Conservation (phyloP, 2,329 filamentous ascomycete genomes). For the Hypoxylon rubiginosum region DNA sequence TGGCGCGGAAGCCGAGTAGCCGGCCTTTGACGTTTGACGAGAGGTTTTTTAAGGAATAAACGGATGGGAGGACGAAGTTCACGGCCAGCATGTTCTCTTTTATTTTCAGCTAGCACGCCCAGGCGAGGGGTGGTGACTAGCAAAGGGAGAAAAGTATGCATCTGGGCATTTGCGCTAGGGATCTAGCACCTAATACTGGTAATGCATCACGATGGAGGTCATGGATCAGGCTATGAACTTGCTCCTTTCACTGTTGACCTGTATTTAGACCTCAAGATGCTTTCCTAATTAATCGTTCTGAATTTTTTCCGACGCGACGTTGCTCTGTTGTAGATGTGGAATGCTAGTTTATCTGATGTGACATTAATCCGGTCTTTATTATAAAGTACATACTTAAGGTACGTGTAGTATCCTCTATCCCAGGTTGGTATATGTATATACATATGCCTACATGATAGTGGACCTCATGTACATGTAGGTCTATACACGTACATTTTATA, state of each 20-base stretch:
- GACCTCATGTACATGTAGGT: no score
- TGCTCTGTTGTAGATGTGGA: background rate
- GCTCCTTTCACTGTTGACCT: slow-evolving; percentile 48
- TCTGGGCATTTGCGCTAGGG: slow-evolving; percentile 51
- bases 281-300: slow-evolving; percentile 48
- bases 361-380: no score
- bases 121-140: slow-evolving; percentile 36
- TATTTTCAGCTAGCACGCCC: slow-evolving; percentile 42
- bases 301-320: slow-evolving; percentile 19
- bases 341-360: background rate
- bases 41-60: slow-evolving; percentile 48
- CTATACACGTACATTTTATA: no score
- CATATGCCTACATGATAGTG: no score
- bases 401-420: no score
- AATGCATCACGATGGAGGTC: slow-evolving; percentile 49
- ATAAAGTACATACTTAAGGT: no score
- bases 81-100: slow-evolving; percentile 26
- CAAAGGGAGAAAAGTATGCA: slow-evolving; percentile 50
- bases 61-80: slow-evolving; percentile 45
- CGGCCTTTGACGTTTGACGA: slow-evolving; percentile 44
- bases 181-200: slow-evolving; percentile 51
- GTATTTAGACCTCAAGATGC: slow-evolving; percentile 52
- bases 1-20: slow-evolving; percentile 46
- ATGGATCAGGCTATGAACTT: slow-evolving; percentile 48
- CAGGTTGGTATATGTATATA: no score